Conservation (phyloP, 306 rosid genomes). For the Pyrus betulifolia region DNA sequence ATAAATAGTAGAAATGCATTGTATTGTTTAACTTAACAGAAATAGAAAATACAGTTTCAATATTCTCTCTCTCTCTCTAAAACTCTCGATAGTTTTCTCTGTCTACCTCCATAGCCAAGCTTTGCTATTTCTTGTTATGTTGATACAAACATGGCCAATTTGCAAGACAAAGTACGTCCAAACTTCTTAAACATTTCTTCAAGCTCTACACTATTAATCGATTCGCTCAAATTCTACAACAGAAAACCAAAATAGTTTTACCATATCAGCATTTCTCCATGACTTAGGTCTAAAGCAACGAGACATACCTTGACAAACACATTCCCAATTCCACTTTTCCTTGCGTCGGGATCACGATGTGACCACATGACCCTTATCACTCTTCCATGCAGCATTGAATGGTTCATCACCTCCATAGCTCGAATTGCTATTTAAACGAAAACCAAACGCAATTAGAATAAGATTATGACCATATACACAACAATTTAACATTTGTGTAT, state of each 20-base stretch:
- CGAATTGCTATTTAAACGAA: conserved; percentile 31
- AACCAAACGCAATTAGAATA: conserved; percentile 1
- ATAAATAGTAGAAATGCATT: too few species aligned
- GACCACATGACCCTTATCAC: conserved; percentile 78
- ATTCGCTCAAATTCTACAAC: conserved; percentile 58
- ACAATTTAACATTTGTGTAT: not conserved
- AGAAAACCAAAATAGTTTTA: conserved; percentile 7
- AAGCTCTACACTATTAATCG: conserved; percentile 41
- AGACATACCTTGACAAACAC: conserved; percentile 74
- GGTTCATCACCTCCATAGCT: conserved; percentile 62
- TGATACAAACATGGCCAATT: conserved; percentile 59
- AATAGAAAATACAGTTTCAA: too few species aligned
- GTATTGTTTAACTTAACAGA: too few species aligned
- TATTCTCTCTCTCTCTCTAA: too few species aligned
- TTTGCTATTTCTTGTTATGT: too few species aligned
- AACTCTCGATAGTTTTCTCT: too few species aligned
- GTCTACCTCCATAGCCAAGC: too few species aligned
- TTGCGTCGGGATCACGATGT: conserved; percentile 64
- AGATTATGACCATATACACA: not conserved
- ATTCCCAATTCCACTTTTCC: conserved; percentile 63
- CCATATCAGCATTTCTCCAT: not conserved
- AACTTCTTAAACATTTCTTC: conserved; percentile 54
- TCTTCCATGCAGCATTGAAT: conserved; percentile 54
- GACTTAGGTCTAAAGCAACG: not conserved
- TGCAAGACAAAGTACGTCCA: conserved; percentile 71